Base-by-base conservation (phyloP, 73 alveolate species). In the Tetrahymena borealis region DNA sequence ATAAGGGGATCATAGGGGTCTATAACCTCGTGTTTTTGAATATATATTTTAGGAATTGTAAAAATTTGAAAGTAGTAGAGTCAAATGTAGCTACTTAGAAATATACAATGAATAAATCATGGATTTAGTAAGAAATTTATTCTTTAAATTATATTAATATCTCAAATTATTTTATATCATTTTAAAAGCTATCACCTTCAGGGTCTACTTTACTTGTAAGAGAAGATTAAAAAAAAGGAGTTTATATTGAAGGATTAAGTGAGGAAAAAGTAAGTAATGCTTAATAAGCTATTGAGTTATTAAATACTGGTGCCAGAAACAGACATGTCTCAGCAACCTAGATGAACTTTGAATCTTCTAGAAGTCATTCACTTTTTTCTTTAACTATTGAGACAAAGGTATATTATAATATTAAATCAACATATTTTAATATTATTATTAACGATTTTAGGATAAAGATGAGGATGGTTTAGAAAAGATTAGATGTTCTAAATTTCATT, bases 311-410 rank as follows among this genome's bases (percentile, higher is more conserved):
- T 28, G 78, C 94, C 4, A 93, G 97, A 79, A 96, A 97, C 93
- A 90, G 99, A 35, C 99, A 98, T 90, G 97, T 96, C 7, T 98
- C 99, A 7, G 92, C 98, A 1, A 98, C 99, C 11, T 91, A 94
- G 38, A 97, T 97, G 99, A 98, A 98, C 92, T 94, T 94, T 31
- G 98, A 97, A 78, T 91, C 98, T 90, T 97, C 99, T 4, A 43
- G 99, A 90, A 92, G 98, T 39, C 99, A 98, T 93, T 93, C 99
- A 31, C 91, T 98, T 15, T 96, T 98, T 42, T 95, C 99, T 3
- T 91, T 98, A 3, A 90, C 93, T 33, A 31, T 94, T 90, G 90
- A 96, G 92, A 33, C 42, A 32, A 60, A 94, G 78, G 42, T 77
- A 78, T 33, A 85, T n/a, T n/a, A n/a, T n/a, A n/a, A n/a, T 38